These are phyloP conservation scores for Tieghemostelium lacteum DNA, from an alignment of 78 protist genomes.

Conservation along the genomic window DNA sequence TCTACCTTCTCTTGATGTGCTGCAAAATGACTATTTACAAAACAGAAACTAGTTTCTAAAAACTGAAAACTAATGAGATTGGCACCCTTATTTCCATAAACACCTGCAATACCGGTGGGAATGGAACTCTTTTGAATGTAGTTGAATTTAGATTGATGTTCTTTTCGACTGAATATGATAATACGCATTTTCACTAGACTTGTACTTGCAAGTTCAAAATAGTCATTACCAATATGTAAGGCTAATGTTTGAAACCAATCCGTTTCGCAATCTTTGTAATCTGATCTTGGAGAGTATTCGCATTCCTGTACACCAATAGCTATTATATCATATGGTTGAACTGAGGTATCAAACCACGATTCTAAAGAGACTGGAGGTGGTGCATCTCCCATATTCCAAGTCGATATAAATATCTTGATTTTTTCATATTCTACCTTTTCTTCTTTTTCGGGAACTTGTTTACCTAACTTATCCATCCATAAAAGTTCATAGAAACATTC, in stretches of 20 bases:
- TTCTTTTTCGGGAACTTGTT: background rate
- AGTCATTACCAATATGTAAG: constrained; percentile 59
- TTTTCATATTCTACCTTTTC: constrained; percentile 28
- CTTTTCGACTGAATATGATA: constrained; percentile 40
- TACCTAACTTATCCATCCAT: constrained; percentile 16
- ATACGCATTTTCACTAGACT: constrained; percentile 74
- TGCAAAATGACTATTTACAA: constrained; percentile 89
- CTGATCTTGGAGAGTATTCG: background rate
- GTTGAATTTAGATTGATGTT: constrained; percentile 52
- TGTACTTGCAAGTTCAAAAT: constrained; percentile 28
- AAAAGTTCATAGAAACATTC: constrained; percentile 58
- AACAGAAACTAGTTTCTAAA: constrained; percentile 79
- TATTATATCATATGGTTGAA: constrained; percentile 61
- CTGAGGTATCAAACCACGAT: constrained; percentile 67
- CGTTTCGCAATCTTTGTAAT: constrained; percentile 5
- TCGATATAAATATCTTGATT: constrained; percentile 23
- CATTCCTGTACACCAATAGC: constrained; percentile 74
- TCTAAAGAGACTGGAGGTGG: constrained; percentile 64
- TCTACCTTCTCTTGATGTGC: constrained; percentile 83
- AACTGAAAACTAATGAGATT: constrained; percentile 65
- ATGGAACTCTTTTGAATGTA: constrained; percentile 30
- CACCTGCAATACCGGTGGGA: constrained; percentile 79
- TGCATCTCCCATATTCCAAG: constrained; percentile 86
- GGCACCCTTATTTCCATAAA: constrained; percentile 94
- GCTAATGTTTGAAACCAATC: constrained; percentile 73